A percentile compares a stretch with the other conserved stretches of the same genome.
Conservation (phyloP, 768 basidiomycete species). For the Leccinum boreale region DNA sequence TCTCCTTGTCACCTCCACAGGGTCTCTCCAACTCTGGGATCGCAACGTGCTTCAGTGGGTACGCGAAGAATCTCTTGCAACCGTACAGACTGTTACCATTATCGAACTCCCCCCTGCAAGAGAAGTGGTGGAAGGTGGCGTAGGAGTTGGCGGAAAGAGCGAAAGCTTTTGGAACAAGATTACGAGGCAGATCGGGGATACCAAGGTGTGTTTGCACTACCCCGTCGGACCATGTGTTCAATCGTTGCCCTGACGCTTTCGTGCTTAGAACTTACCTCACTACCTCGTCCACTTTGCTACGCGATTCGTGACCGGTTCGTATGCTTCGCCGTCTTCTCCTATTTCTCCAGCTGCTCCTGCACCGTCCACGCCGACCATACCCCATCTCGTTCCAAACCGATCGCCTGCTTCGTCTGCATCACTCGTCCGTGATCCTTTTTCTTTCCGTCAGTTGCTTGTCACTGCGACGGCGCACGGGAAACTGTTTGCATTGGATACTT, state of each 20-base stretch:
- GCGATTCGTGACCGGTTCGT: slow-evolving; percentile 71
- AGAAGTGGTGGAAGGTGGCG: slow-evolving; percentile 21
- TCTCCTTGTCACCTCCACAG: slow-evolving; percentile 68
- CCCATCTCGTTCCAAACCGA: slow-evolving; percentile 16
- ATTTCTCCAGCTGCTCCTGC: slow-evolving; percentile 19
- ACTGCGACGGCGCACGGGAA: slow-evolving; percentile 70
- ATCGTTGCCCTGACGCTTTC: neutral
- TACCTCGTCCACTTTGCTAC: slow-evolving; percentile 64
- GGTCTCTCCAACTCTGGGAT: slow-evolving; percentile 74
- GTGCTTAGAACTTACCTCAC: slow-evolving; percentile 60
- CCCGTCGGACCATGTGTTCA: neutral
- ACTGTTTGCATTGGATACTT: slow-evolving; percentile 78
- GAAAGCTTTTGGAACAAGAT: slow-evolving; percentile 54
- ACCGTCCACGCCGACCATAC: slow-evolving; percentile 12
- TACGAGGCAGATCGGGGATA: slow-evolving; percentile 54
- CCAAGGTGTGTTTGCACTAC: slow-evolving; percentile 40
- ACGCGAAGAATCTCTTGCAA: slow-evolving; percentile 75
- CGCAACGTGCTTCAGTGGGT: slow-evolving; percentile 63
- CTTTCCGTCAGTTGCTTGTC: slow-evolving; percentile 82
- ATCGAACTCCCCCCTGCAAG: slow-evolving; percentile 70
- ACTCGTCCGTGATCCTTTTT: slow-evolving; percentile 73
- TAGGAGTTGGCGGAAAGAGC: neutral
- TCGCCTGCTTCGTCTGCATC: slow-evolving; percentile 33
- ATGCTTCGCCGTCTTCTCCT: slow-evolving; percentile 44
- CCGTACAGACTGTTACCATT: slow-evolving; percentile 61